Percentiles rank a stretch among this genome's conserved stretches.
Conservation (phyloP, 1,284 basidiomycete genomes). For the Cutaneotrichosporon cavernicola region DNA sequence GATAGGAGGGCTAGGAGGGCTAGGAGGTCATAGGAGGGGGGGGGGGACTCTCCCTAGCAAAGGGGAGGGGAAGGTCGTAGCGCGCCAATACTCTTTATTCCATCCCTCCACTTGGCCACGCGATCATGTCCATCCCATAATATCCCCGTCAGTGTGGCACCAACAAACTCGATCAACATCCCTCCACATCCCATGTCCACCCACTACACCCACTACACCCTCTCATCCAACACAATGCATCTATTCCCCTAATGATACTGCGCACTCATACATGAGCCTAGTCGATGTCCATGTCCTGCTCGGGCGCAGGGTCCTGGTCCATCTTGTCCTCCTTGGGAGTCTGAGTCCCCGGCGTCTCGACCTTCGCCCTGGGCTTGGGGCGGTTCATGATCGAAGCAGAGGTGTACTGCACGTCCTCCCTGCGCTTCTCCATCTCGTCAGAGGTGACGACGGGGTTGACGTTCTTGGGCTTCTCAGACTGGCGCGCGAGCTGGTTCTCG, state of each 20-base stretch:
- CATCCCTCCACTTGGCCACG: neutral
- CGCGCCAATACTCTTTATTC: neutral
- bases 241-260: slow-evolving; percentile 13
- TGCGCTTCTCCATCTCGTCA: slow-evolving; percentile 79
- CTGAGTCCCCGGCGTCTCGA: slow-evolving; percentile 56
- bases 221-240: slow-evolving; percentile 8
- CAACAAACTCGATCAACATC: neutral
- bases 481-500: slow-evolving; percentile 79
- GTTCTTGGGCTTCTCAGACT: slow-evolving; percentile 81
- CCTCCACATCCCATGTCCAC: neutral
- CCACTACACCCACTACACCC: neutral
- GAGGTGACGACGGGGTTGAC: slow-evolving; percentile 76
- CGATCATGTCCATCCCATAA: neutral
- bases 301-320: slow-evolving; percentile 50
- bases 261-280: slow-evolving; percentile 25
- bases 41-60: too few species aligned
- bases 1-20: too few species aligned
- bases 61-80: too few species aligned
- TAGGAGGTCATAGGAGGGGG: neutral
- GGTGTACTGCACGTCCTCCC: slow-evolving; percentile 83
- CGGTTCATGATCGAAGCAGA: slow-evolving; percentile 77
- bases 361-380: slow-evolving; percentile 75
- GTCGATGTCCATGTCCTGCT: slow-evolving; percentile 50
- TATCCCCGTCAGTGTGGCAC: slow-evolving; percentile 4
- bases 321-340: slow-evolving; percentile 66